Evolutionary conservation across 2,329 filamentous ascomycete genomes (phyloP), one percentile per base, ranked within the genome.

Genomic region (Botrytis elliptica): DNA sequence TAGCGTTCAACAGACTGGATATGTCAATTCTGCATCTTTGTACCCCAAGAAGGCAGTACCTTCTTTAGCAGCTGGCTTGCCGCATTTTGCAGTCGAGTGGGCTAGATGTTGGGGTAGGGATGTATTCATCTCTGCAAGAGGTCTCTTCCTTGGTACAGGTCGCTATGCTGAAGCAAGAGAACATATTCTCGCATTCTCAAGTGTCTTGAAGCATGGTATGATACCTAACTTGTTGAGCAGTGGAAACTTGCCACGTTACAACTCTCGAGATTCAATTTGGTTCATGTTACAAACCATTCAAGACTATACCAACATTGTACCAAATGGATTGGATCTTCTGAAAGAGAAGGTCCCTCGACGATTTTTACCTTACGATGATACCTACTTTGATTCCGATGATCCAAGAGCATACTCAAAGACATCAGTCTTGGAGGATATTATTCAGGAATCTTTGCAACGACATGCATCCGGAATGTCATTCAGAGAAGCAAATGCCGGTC

Each of bases 141-240:
- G 96, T 62, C 86, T 99, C n/a, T 93, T 93, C 77, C 88, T 99
- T 52, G 94, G 93, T 59, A 98, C 95, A 18, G 94, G 94, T 2
- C 91, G 96, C 14, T 97, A 92, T 79, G 89, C 88, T 3, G 95
- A 98, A 81, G 96, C 96, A 12, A 95, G 90, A 80, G 94, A 98
- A 82, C 97, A 99, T 80, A 97, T 99, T 74, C 85, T 94, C 75
- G 95, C 95, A 14, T 99, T 99, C 83, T 95, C 93, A 3, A 97
- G 94, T 81, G 95, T 99, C 18, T 85, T 99, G 77, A 99, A 99
- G 85, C 96, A 99, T 79, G 96, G 96, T 69, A 97, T 98, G 94
- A 95, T 99, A 73, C 96, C 96, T 22, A 99, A 99, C 80, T 87
- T 99, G 33, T 86, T 99, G 22, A 92, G 94, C 77, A 93, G 93